Percentiles rank a stretch among this genome's conserved stretches.
phyloP scores from a whole-genome alignment of 805 yeast species.

The Metschnikowia gelsemii region DNA sequence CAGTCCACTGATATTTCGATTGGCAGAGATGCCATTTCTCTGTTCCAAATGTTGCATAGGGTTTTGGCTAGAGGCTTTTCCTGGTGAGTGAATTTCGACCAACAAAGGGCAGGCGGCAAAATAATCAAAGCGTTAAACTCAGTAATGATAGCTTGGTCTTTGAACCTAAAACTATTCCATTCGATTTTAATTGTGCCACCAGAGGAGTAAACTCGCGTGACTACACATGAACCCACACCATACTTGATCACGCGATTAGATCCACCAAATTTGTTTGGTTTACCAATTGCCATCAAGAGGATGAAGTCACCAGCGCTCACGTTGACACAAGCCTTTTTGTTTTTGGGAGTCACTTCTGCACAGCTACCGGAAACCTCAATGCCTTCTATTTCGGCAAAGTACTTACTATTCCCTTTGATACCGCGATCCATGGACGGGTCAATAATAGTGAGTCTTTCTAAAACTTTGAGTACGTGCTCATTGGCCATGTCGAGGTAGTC shows the following conservation, averaged over 20 bases:
- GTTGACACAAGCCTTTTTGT: not conserved
- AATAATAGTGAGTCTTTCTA: slow-evolving; percentile 15
- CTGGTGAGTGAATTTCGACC: not conserved
- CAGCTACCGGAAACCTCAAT: slow-evolving; percentile 12
- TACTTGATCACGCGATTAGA: slow-evolving; percentile 21
- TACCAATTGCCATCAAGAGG: slow-evolving; percentile 26
- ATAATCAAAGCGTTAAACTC: slow-evolving; percentile 15
- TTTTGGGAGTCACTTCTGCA: slow-evolving; percentile 6
- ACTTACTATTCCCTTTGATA: slow-evolving; percentile 29
- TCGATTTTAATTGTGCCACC: not conserved
- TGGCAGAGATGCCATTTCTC: not conserved
- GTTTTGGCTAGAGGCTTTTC: not conserved
- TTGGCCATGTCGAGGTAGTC: slow-evolving; percentile 1
- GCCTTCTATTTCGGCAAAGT: slow-evolving; percentile 23
- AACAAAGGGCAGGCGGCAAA: slow-evolving; percentile 4
- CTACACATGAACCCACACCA: slow-evolving; percentile 24
- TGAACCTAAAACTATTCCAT: slow-evolving; percentile 12
- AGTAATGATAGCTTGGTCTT: too few species aligned
- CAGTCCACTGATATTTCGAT: slow-evolving; percentile 1
- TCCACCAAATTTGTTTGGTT: slow-evolving; percentile 28
- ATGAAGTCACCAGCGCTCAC: slow-evolving; percentile 12
- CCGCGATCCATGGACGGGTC: slow-evolving; percentile 18
- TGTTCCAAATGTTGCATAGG: not conserved
- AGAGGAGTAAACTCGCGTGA: slow-evolving; percentile 12
- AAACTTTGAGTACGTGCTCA: slow-evolving; percentile 1